These are phyloP conservation scores for Sisymbrium irio DNA, from an alignment of 345 rosid genomes.

Conservation along the genomic window DNA sequence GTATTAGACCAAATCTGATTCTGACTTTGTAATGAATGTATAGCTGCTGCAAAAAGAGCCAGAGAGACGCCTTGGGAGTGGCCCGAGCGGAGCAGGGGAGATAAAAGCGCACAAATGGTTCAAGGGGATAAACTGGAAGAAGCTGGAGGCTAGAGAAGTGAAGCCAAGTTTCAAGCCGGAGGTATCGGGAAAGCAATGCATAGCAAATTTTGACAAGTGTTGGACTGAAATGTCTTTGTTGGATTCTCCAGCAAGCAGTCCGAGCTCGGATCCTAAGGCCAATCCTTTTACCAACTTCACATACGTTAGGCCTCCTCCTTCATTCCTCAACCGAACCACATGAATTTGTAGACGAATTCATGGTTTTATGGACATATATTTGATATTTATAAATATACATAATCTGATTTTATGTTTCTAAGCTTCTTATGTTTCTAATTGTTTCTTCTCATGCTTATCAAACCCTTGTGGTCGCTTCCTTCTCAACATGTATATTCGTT, in stretches of 20 bases:
- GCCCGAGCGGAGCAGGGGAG: constrained; percentile 63
- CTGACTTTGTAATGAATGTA: constrained; percentile 26
- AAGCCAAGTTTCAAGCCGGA: constrained; percentile 82
- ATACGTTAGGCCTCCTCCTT: constrained; percentile 65
- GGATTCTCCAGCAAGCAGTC: constrained; percentile 83
- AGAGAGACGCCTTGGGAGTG: constrained; percentile 68
- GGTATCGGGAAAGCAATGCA: constrained; percentile 76
- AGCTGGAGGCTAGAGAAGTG: constrained; percentile 71
- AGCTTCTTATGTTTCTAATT: not conserved
- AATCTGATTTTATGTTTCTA: not conserved
- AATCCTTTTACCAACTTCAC: constrained; percentile 72
- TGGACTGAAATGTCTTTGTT: constrained; percentile 86
- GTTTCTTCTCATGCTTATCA: not conserved
- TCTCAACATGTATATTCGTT: not conserved
- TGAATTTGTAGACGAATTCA: constrained; percentile 1
- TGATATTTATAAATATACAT: not conserved
- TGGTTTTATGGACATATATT: not conserved
- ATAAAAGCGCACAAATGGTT: constrained; percentile 88
- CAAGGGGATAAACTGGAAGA: constrained; percentile 80
- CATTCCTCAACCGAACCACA: constrained; percentile 44
- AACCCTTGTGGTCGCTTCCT: not conserved
- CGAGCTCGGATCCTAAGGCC: constrained; percentile 46
- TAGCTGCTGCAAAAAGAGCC: constrained; percentile 84
- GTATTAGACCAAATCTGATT: not conserved
- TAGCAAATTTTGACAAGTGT: constrained; percentile 77